Conservation (phyloP, 768 basidiomycete genomes). For the Erythrobasidium yunnanense region DNA sequence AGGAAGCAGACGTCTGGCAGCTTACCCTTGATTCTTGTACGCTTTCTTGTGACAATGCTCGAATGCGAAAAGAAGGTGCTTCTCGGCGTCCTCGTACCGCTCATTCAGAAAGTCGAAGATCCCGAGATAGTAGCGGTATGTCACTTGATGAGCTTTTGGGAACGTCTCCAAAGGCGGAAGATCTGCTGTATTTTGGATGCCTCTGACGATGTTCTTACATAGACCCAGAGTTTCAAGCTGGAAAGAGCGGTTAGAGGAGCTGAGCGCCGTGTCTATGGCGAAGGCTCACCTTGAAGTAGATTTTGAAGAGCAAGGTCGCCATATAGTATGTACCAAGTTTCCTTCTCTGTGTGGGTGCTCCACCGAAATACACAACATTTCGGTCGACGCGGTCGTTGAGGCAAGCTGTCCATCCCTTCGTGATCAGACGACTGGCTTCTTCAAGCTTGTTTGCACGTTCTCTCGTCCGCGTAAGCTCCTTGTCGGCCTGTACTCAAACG, state of each 20-base stretch:
- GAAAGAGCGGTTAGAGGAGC: not conserved
- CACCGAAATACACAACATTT: not conserved
- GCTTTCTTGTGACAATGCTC: constrained; percentile 65
- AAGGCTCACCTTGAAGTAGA: constrained; percentile 66
- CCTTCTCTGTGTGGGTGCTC: constrained; percentile 43
- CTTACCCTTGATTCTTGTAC: constrained; percentile 71
- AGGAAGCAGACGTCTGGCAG: not conserved
- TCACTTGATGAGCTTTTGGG: constrained; percentile 59
- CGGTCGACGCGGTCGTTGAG: constrained; percentile 62
- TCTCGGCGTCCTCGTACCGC: constrained; percentile 74
- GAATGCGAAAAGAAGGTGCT: constrained; percentile 75
- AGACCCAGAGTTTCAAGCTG: constrained; percentile 50
- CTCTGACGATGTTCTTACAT: constrained; percentile 81
- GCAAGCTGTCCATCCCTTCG: constrained; percentile 47
- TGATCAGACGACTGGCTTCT: constrained; percentile 32
- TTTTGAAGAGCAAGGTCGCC: constrained; percentile 79
- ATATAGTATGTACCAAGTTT: constrained; percentile 91
- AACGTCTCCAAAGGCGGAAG: constrained; percentile 65
- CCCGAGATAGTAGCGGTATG: constrained; percentile 86
- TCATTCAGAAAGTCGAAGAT: constrained; percentile 90
- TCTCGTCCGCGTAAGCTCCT: not conserved
- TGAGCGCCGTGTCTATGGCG: not conserved
- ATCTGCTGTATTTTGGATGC: constrained; percentile 71
- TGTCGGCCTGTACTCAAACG: constrained; percentile 25
- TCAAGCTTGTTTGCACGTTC: constrained; percentile 34